Evolutionary conservation across 768 basidiomycete species (phyloP).

Genomic region (Boletus sp.): DNA sequence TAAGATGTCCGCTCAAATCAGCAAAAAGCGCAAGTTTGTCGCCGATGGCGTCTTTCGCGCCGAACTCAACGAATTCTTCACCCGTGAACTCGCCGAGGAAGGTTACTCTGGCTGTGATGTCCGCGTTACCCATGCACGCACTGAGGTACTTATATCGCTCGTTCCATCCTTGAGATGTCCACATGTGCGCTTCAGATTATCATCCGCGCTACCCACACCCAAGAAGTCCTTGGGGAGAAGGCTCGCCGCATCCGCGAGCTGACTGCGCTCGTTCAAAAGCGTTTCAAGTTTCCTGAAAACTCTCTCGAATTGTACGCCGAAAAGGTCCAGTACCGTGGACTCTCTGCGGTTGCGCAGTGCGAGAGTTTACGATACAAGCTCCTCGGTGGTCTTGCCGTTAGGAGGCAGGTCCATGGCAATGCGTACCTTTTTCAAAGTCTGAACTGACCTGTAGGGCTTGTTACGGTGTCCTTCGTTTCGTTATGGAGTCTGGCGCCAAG

Average conservation of each 20-base stretch:
- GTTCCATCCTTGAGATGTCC: background rate
- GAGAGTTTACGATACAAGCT: constrained; percentile 99
- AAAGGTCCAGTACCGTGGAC: constrained; percentile 97
- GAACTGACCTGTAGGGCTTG: constrained; percentile 60
- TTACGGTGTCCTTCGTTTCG: constrained; percentile 99
- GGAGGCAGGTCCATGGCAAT: constrained; percentile 60
- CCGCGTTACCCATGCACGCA: constrained; percentile 97
- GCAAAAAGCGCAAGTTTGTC: constrained; percentile 98
- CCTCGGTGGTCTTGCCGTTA: constrained; percentile 97
- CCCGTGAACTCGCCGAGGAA: constrained; percentile 96
- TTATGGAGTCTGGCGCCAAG: constrained; percentile 99
- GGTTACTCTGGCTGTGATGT: constrained; percentile 99
- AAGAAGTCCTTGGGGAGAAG: constrained; percentile 98
- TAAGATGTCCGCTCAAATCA: constrained; percentile 84
- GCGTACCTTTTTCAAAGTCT: background rate
- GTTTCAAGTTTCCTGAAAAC: constrained; percentile 99
- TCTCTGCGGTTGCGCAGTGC: constrained; percentile 98
- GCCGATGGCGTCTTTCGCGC: constrained; percentile 99
- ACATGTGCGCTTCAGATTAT: constrained; percentile 64
- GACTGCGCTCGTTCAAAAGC: constrained; percentile 96
- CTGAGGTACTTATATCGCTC: constrained; percentile 59
- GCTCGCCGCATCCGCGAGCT: constrained; percentile 99
- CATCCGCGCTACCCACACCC: constrained; percentile 99
- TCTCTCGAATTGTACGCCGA: constrained; percentile 98
- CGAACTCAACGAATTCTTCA: constrained; percentile 99